Conservation (phyloP, 495 filamentous ascomycete species). For the Penicillium bovifimosum region DNA sequence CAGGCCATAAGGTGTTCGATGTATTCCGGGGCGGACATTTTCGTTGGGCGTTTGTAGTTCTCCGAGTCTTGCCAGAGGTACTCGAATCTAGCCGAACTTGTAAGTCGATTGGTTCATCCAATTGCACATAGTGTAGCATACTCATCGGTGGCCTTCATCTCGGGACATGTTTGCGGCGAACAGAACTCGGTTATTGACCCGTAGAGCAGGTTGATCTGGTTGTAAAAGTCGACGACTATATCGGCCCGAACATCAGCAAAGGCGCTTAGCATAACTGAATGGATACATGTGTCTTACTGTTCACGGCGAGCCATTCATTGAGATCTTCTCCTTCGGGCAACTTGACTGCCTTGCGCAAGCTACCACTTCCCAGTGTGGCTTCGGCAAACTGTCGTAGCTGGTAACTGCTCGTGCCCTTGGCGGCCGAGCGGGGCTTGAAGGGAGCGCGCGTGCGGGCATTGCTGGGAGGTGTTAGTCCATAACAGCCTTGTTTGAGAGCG, state of each 20-base stretch:
- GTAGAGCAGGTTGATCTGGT: conserved; percentile 98
- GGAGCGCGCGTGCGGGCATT: conserved; percentile 85
- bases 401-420: conserved; percentile 89
- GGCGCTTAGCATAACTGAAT: background rate
- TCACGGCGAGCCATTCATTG: conserved; percentile 97
- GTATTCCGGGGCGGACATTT: conserved; percentile 95
- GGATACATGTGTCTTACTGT: conserved; percentile 52
- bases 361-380: conserved; percentile 91
- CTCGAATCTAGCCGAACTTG: conserved; percentile 62
- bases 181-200: conserved; percentile 99
- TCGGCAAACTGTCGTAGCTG: conserved; percentile 97
- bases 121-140: conserved; percentile 34
- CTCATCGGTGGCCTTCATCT: conserved; percentile 99
- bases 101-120: background rate
- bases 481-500: conserved; percentile 32
- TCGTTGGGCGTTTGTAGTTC: conserved; percentile 89
- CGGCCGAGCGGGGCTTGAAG: conserved; percentile 83
- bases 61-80: conserved; percentile 97
- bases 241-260: conserved; percentile 3
- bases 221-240: conserved; percentile 98
- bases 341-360: conserved; percentile 91
- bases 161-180: conserved; percentile 90
- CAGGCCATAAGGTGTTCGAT: conserved; percentile 96
- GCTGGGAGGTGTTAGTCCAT: conserved; percentile 53
- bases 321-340: conserved; percentile 94